phyloP scores from a whole-genome alignment of 768 basidiomycete species.

The Macrolepiota fuliginosa region DNA sequence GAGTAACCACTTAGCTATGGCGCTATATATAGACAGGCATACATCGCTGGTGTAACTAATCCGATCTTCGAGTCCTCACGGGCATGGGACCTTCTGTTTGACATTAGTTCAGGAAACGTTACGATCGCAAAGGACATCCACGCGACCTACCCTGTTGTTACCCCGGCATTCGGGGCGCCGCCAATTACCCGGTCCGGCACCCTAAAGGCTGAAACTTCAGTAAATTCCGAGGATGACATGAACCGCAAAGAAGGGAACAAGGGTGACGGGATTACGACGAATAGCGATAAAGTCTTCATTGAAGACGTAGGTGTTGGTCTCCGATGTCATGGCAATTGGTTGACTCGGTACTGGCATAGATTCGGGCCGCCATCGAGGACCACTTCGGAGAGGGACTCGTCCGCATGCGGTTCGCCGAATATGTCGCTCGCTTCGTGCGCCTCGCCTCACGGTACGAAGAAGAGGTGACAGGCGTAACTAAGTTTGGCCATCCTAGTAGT shows the following conservation, averaged over 20 bases:
- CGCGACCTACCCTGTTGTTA: constrained; percentile 47
- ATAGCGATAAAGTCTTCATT: constrained; percentile 82
- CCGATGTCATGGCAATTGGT: not conserved
- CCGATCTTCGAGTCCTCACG: constrained; percentile 90
- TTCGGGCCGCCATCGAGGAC: constrained; percentile 81
- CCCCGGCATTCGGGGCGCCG: constrained; percentile 38
- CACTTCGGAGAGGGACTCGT: constrained; percentile 92
- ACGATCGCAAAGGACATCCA: constrained; percentile 86
- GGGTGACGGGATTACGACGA: constrained; percentile 55
- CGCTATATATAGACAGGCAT: constrained; percentile 63
- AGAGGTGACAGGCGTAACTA: constrained; percentile 76
- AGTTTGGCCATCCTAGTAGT: constrained; percentile 67
- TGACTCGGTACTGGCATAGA: constrained; percentile 40
- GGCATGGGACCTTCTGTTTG: constrained; percentile 92
- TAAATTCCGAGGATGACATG: constrained; percentile 69
- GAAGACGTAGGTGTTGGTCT: constrained; percentile 74
- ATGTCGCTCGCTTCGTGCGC: constrained; percentile 81
- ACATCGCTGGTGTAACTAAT: constrained; percentile 96
- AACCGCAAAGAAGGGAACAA: constrained; percentile 61
- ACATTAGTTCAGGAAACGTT: constrained; percentile 84
- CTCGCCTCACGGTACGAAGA: constrained; percentile 88
- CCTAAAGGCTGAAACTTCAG: constrained; percentile 61
- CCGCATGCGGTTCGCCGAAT: constrained; percentile 87
- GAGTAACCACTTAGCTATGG: not conserved
- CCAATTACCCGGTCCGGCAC: constrained; percentile 56